Percentiles rank a stretch among this genome's conserved stretches.
phyloP scores from a whole-genome alignment of 2,329 filamentous ascomycete genomes.

The Herpotrichia juniperi region DNA sequence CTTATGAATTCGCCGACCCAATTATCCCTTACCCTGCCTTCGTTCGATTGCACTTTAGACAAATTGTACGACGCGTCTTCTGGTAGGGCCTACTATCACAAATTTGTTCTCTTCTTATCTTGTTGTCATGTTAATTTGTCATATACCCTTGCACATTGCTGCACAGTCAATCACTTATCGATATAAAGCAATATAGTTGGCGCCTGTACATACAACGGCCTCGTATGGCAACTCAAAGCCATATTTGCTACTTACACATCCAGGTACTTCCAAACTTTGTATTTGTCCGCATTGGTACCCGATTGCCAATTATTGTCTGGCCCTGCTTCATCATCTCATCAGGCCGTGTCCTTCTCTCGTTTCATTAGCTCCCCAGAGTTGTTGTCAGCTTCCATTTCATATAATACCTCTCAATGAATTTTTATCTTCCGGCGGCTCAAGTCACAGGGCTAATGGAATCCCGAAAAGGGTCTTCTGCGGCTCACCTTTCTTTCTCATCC shows the following conservation, averaged over 20 bases:
- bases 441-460: not conserved
- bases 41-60: constrained; percentile 5
- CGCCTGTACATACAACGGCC: constrained; percentile 16
- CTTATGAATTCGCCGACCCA: not conserved
- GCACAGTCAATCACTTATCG: constrained; percentile 9
- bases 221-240: constrained; percentile 7
- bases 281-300: constrained; percentile 21
- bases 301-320: constrained; percentile 5
- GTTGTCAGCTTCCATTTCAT: not conserved
- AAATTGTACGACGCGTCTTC: constrained; percentile 4
- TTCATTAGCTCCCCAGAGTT: constrained; percentile 3
- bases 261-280: not conserved
- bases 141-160: constrained; percentile 10
- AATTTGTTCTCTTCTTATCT: constrained; percentile 8
- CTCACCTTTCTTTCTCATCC: not conserved
- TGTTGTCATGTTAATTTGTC: constrained; percentile 11
- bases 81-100: not conserved
- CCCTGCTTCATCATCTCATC: constrained; percentile 5
- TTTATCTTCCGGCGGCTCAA: not conserved
- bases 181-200: constrained; percentile 19
- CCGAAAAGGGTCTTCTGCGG: not conserved
- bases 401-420: not conserved
- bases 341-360: not conserved
- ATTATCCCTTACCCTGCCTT: not conserved
- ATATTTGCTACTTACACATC: not conserved